These are phyloP conservation scores for Chenopodium formosanum DNA, from an alignment of 148 eudicot species.

Conservation along the genomic window DNA sequence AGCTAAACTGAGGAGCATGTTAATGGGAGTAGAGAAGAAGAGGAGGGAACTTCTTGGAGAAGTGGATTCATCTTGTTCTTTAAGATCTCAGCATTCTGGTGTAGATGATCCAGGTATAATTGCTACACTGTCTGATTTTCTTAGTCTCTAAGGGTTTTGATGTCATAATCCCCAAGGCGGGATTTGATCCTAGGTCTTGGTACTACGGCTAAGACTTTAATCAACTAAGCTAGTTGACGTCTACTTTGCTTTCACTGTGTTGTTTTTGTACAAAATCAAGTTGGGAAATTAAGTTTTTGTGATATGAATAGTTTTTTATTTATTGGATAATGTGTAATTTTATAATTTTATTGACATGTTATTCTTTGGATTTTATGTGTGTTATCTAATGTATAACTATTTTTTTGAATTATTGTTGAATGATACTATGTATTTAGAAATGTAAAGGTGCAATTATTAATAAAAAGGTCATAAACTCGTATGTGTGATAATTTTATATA, in stretches of 20 bases:
- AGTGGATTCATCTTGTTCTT: constrained; percentile 37
- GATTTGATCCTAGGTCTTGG: neutral
- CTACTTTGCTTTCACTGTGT: too few species aligned
- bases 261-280: too few species aligned
- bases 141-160: neutral
- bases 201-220: neutral
- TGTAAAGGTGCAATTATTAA: neutral
- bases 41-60: constrained; percentile 39
- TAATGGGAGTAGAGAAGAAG: constrained; percentile 50
- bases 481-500: neutral
- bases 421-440: neutral
- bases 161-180: neutral
- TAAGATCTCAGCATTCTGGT: constrained; percentile 33
- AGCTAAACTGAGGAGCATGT: constrained; percentile 56
- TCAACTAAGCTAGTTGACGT: too few species aligned
- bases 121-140: neutral
- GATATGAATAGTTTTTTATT: neutral
- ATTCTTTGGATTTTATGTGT: neutral
- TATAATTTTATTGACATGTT: neutral
- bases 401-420: neutral
- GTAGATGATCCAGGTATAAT: constrained; percentile 32
- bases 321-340: neutral
- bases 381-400: neutral
- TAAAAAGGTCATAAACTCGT: neutral
- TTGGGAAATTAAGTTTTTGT: neutral